Evolutionary conservation across 2,329 filamentous ascomycete genomes (phyloP).

Genomic region (Helicocarpus griseus): DNA sequence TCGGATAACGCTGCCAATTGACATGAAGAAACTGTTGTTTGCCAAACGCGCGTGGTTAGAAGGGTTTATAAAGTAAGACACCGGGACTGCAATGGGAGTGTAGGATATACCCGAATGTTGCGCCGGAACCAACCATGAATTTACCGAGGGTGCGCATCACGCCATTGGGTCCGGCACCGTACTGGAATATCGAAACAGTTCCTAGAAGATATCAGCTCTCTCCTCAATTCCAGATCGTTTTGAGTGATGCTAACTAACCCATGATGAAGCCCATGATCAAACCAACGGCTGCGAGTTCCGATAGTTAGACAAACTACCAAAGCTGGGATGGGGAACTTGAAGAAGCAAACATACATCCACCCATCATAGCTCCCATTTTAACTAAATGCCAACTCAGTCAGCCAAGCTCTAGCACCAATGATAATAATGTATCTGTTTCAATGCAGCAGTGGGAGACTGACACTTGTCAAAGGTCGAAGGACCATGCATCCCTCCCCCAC

Average conservation of each 20-base stretch:
- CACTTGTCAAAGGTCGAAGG: slow-evolving; percentile 64
- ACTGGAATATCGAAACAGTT: slow-evolving; percentile 88
- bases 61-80: slow-evolving; percentile 26
- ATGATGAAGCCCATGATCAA: slow-evolving; percentile 97
- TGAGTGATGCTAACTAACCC: slow-evolving; percentile 42
- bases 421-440: slow-evolving; percentile 26
- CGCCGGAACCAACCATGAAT: slow-evolving; percentile 91
- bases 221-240: slow-evolving; percentile 5
- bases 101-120: slow-evolving; percentile 75
- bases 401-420: slow-evolving; percentile 10
- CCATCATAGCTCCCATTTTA: slow-evolving; percentile 99
- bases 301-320: neutral
- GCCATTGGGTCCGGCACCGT: slow-evolving; percentile 84
- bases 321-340: neutral
- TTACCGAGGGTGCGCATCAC: slow-evolving; percentile 91
- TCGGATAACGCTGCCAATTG: slow-evolving; percentile 91
- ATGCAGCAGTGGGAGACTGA: slow-evolving; percentile 31
- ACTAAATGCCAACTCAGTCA: slow-evolving; percentile 45
- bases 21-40: slow-evolving; percentile 77
- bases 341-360: slow-evolving; percentile 65
- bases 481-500: slow-evolving; percentile 40
- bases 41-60: slow-evolving; percentile 6
- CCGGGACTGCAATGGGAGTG: neutral
- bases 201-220: slow-evolving; percentile 46
- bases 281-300: slow-evolving; percentile 61